phyloP scores from a whole-genome alignment of 2,329 filamentous ascomycete species.

The Calonectria pteridis region DNA sequence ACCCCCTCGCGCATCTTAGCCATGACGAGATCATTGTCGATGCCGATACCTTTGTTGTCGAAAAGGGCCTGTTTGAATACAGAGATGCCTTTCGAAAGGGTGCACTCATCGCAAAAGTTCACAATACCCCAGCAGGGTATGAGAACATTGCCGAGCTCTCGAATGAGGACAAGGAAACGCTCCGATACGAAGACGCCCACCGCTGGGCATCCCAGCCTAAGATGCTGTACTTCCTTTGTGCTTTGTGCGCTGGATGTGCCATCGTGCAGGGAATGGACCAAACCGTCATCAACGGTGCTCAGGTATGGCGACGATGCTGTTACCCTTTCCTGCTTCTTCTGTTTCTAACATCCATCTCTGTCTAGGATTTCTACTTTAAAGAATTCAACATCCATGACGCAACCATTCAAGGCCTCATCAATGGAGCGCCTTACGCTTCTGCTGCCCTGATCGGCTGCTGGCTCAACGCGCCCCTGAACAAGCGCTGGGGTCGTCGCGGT shows the following conservation, averaged over 20 bases:
- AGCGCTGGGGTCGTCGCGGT: constrained; percentile 70
- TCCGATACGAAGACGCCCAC: constrained; percentile 63
- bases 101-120: constrained; percentile 50
- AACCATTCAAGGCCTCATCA: constrained; percentile 63
- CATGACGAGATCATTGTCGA: constrained; percentile 36
- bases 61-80: constrained; percentile 59
- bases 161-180: constrained; percentile 50
- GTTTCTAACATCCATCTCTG: constrained; percentile 20
- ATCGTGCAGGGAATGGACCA: constrained; percentile 74
- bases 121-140: constrained; percentile 42
- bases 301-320: constrained; percentile 27
- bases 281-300: constrained; percentile 70
- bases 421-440: constrained; percentile 67
- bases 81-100: constrained; percentile 54
- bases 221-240: constrained; percentile 58
- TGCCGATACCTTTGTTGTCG: constrained; percentile 29
- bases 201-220: constrained; percentile 65
- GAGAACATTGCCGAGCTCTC: constrained; percentile 45
- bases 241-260: constrained; percentile 63
- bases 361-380: constrained; percentile 50
- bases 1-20: constrained; percentile 36
- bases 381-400: constrained; percentile 50
- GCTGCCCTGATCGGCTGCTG: constrained; percentile 56
- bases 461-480: constrained; percentile 61
- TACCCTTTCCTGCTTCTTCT: background rate